Evolutionary conservation across 257 asterid genomes (phyloP).

Genomic region (Prunella vulgaris): DNA sequence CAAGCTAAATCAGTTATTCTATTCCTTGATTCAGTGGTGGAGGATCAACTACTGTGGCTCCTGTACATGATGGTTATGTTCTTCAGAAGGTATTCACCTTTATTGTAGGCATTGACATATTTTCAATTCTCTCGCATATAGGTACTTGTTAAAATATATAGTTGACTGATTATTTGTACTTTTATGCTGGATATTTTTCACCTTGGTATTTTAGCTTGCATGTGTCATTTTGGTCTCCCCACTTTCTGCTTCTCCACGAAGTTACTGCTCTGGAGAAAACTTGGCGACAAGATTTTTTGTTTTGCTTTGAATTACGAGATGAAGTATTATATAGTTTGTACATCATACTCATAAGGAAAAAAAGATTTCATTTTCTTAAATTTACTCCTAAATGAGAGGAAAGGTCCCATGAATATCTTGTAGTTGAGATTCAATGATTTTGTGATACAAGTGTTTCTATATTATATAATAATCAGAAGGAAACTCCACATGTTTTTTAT

Average conservation of each 20-base stretch:
- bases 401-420: not conserved
- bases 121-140: not conserved
- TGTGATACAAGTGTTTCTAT: not conserved
- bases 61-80: conserved; percentile 97
- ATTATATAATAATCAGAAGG: not conserved
- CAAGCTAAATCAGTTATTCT: conserved; percentile 18
- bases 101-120: conserved; percentile 11
- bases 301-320: not conserved
- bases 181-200: not conserved
- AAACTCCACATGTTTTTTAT: not conserved
- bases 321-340: not conserved
- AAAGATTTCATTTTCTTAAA: not conserved
- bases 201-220: not conserved
- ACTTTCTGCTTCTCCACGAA: not conserved
- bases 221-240: not conserved
- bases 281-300: not conserved
- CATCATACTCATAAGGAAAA: not conserved
- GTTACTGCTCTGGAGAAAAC: not conserved
- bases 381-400: not conserved
- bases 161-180: not conserved
- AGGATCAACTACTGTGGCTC: conserved; percentile 96
- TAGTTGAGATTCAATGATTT: not conserved
- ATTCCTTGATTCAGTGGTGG: conserved; percentile 80
- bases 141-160: not conserved
- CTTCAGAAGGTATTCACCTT: conserved; percentile 80